A percentile compares a stretch with the other conserved stretches of the same genome.
phyloP scores from a whole-genome alignment of 1,139 yeast species.

The Pichia sp. region DNA sequence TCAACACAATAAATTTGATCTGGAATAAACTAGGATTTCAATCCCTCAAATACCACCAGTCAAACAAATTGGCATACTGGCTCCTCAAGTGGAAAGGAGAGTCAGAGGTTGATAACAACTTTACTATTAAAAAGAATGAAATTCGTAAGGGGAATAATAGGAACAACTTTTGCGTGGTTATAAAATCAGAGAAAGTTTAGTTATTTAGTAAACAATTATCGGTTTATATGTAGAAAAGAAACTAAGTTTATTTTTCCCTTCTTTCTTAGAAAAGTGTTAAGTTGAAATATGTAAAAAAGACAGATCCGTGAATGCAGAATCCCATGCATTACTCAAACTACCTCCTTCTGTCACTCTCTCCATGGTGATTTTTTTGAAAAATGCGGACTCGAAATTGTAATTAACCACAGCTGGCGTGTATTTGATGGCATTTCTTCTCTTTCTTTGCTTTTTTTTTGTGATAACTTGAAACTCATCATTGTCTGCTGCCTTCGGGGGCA shows the following conservation, averaged over 20 bases:
- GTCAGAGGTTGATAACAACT: slow-evolving; percentile 10
- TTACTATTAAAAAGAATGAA: slow-evolving; percentile 41
- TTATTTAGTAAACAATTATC: too few relatives aligned
- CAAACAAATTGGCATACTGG: slow-evolving; percentile 78
- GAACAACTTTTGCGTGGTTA: slow-evolving; percentile 59
- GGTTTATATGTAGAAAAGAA: too few relatives aligned
- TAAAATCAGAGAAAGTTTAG: background rate
- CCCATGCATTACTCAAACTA: slow-evolving; percentile 21
- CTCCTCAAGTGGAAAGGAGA: slow-evolving; percentile 50
- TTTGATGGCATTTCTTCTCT: slow-evolving; percentile 28
- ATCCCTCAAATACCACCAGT: slow-evolving; percentile 46
- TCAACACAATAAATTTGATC: slow-evolving; percentile 39
- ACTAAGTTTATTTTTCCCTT: too few relatives aligned
- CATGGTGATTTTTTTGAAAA: slow-evolving; percentile 29
- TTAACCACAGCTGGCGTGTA: slow-evolving; percentile 32
- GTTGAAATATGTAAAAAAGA: slow-evolving; percentile 16
- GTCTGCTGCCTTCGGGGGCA: background rate
- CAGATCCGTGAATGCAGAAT: slow-evolving; percentile 26
- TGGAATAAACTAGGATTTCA: slow-evolving; percentile 57
- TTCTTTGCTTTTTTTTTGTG: slow-evolving; percentile 28
- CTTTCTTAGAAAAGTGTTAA: background rate
- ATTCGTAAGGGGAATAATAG: slow-evolving; percentile 48
- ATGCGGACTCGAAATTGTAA: slow-evolving; percentile 35
- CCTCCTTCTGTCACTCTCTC: slow-evolving; percentile 14
- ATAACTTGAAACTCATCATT: slow-evolving; percentile 33